These are phyloP conservation scores for Phytophthora fragariae DNA, from an alignment of 352 stramenopile species.

Conservation along the genomic window DNA sequence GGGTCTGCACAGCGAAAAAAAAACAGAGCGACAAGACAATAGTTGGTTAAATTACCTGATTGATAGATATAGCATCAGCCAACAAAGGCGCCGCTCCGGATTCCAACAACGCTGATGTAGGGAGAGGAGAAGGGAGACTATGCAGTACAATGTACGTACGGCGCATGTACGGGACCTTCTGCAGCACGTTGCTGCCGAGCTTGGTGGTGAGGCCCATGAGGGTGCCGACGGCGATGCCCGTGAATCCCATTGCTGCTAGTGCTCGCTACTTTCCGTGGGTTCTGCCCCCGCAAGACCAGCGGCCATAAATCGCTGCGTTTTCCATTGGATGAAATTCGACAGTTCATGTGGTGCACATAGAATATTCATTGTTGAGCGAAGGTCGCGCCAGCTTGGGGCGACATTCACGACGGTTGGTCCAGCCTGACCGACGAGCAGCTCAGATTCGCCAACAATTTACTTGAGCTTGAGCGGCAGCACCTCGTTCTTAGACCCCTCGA, in stretches of 20 bases:
- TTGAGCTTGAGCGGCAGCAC: conserved; percentile 28
- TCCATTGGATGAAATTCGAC: conserved; percentile 24
- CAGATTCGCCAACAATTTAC: conserved; percentile 28
- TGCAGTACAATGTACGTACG: conserved; percentile 53
- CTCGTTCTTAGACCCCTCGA: not conserved
- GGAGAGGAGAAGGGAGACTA: not conserved
- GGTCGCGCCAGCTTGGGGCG: conserved; percentile 28
- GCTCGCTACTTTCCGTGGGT: conserved; percentile 34
- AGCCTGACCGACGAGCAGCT: conserved; percentile 26
- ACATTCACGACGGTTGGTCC: conserved; percentile 42
- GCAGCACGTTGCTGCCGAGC: conserved; percentile 81
- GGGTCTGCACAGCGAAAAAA: conserved; percentile 51
- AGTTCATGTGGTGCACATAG: not conserved
- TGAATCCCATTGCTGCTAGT: conserved; percentile 66
- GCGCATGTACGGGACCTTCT: conserved; percentile 87
- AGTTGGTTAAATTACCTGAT: conserved; percentile 5
- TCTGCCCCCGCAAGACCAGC: conserved; percentile 33
- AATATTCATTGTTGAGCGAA: conserved; percentile 24
- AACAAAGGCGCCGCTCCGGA: not conserved
- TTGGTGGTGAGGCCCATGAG: conserved; percentile 86
- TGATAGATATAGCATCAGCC: not conserved
- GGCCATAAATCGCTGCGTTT: conserved; percentile 31
- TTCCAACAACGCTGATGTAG: not conserved
- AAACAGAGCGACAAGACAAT: not conserved
- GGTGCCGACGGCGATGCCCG: conserved; percentile 69